These are phyloP conservation scores for Euclidium syriacum DNA, from an alignment of 345 rosid genomes.

Conservation along the genomic window DNA sequence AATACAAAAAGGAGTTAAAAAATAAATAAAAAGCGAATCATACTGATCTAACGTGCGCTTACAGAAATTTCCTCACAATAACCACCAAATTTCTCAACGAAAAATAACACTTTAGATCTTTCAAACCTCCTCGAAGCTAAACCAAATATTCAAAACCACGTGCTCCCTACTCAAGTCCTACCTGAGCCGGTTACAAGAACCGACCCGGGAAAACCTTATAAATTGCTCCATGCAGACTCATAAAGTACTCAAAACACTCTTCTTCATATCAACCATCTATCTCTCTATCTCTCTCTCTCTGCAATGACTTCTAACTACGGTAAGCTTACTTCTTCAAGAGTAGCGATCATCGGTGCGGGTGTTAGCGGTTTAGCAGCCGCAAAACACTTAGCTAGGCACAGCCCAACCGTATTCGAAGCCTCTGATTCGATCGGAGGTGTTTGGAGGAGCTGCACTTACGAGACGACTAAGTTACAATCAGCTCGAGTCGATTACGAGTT, in stretches of 20 bases:
- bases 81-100: slow-evolving; percentile 16
- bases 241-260: slow-evolving; percentile 23
- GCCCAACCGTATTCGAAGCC: slow-evolving; percentile 76
- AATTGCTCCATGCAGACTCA: slow-evolving; percentile 23
- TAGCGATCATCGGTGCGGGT: slow-evolving; percentile 84
- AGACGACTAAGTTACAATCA: slow-evolving; percentile 79
- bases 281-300: not conserved
- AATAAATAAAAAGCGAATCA: not conserved
- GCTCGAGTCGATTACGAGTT: slow-evolving; percentile 66
- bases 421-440: slow-evolving; percentile 76
- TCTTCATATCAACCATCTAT: slow-evolving; percentile 4
- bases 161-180: not conserved
- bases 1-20: not conserved
- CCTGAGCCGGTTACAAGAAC: not conserved
- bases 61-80: slow-evolving; percentile 27
- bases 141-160: slow-evolving; percentile 27
- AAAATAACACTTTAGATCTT: slow-evolving; percentile 11
- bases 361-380: slow-evolving; percentile 83
- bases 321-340: slow-evolving; percentile 36
- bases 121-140: slow-evolving; percentile 14
- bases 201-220: not conserved
- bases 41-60: not conserved
- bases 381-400: slow-evolving; percentile 59
- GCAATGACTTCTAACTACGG: slow-evolving; percentile 19
- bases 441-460: slow-evolving; percentile 77